Evolutionary conservation across 73 alveolate genomes (phyloP).

Genomic region (Chromera velia): DNA sequence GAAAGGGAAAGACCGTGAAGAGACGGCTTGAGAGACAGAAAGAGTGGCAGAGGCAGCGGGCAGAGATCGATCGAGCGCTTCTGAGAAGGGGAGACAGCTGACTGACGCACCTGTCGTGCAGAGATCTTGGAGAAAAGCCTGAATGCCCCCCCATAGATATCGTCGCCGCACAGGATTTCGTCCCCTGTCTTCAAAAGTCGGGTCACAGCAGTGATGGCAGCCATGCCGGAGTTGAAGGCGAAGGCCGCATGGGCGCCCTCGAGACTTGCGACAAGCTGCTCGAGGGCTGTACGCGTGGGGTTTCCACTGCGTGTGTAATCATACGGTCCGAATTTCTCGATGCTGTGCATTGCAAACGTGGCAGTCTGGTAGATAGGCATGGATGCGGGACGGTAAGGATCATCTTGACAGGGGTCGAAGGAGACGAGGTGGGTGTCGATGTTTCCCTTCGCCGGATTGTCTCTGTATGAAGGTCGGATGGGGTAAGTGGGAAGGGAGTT

Average conservation of each 20-base stretch:
- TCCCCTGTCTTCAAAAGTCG: conserved; percentile 55
- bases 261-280: conserved; percentile 54
- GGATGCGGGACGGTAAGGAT: background rate
- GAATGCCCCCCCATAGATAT: conserved; percentile 88
- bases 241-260: conserved; percentile 66
- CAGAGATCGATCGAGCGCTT: too few species aligned
- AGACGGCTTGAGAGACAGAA: too few species aligned
- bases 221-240: conserved; percentile 62
- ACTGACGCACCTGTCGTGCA: conserved; percentile 17
- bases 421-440: background rate
- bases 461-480: background rate
- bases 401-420: background rate
- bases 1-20: too few species aligned
- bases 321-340: background rate
- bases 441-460: background rate
- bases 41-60: conserved; percentile 9
- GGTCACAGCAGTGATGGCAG: conserved; percentile 39
- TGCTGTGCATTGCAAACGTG: background rate
- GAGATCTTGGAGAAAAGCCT: conserved; percentile 56
- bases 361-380: background rate
- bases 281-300: conserved; percentile 71
- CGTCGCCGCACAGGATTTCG: conserved; percentile 74
- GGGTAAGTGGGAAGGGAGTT: background rate
- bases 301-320: conserved; percentile 37
- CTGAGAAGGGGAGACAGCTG: background rate